These are phyloP conservation scores for Lichtheimia ramosa DNA, from an alignment of 371 early-diverging fungal species.

Conservation along the genomic window DNA sequence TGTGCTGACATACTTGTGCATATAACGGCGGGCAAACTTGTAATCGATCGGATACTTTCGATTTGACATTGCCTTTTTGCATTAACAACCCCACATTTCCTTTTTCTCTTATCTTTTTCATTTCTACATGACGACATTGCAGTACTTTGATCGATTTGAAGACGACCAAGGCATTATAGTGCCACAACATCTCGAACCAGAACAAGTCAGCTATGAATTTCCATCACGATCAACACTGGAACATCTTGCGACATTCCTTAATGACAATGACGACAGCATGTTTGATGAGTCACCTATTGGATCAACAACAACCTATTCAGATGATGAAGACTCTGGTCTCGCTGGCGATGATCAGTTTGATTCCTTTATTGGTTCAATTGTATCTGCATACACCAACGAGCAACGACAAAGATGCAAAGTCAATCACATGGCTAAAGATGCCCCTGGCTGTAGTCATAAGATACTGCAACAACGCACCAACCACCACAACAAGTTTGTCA, in stretches of 20 bases:
- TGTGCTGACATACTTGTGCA: slow-evolving; percentile 4
- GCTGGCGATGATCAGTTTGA: slow-evolving; percentile 12
- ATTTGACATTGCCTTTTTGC: neutral
- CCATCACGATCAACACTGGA: slow-evolving; percentile 37
- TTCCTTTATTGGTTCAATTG: slow-evolving; percentile 5
- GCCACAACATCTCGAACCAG: slow-evolving; percentile 40
- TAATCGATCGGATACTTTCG: slow-evolving; percentile 8
- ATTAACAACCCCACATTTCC: slow-evolving; percentile 5
- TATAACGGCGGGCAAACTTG: slow-evolving; percentile 10
- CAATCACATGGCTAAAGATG: neutral
- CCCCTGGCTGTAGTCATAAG: too few species aligned
- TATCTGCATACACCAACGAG: slow-evolving; percentile 1
- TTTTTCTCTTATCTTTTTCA: slow-evolving; percentile 9
- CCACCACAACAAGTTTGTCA: too few species aligned
- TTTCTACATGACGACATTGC: neutral
- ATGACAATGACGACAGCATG: slow-evolving; percentile 24
- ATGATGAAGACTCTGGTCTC: slow-evolving; percentile 2
- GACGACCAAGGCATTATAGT: slow-evolving; percentile 20
- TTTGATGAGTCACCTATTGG: slow-evolving; percentile 45
- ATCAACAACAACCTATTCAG: slow-evolving; percentile 23
- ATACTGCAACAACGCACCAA: too few species aligned
- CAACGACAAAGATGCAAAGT: neutral
- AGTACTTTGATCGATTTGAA: neutral
- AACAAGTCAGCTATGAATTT: slow-evolving; percentile 40
- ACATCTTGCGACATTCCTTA: slow-evolving; percentile 23